Base-by-base conservation (phyloP, 805 yeast genomes). In the Torulaspora gathmanii region DNA sequence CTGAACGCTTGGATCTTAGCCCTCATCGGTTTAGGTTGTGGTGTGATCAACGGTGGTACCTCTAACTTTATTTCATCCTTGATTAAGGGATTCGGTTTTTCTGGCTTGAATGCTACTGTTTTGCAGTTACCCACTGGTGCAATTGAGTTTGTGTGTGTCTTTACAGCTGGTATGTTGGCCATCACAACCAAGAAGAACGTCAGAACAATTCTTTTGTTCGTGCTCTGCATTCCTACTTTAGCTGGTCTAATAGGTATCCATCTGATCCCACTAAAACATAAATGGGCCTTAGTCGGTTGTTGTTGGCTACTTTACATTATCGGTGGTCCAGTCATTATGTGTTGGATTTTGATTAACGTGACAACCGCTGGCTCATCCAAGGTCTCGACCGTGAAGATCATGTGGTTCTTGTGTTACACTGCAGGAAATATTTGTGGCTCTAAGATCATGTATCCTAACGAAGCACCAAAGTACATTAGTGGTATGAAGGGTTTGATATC, bases 281-380 rank as follows among this genome's bases (percentile, higher is more conserved):
- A 53, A 37, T 53, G 56, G 56, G 52, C 52, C 16, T 45, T 53
- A 31, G 56, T 53, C 13, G 56, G 56, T 22, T 50, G 54, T 33
- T 50, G 54, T 29, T 53, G 56, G 56, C 37, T 53, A 27, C 34
- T 53, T 22, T 53, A 53, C 50, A 53, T 53, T 28, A 48, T 53
- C 31, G 56, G 56, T 25, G 56, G 56, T 1, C 56, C 56, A 19
- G 56, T 53, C 29, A 53, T 53, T 27, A 53, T 53, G 56, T 50
- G 54, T 26, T 53, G 56, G 56, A 37, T 53, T 30, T 28, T 53
- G 40, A 45, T 53, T 30, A 53, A 53, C 29, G 56, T 49, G 19
- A 53, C 56, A 2, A 39, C 49, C 12, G 56, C 56, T 10, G 56
- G 56, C 5, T 53, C 56, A 8, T 53, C 56, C 26, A 53, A 53